These are phyloP conservation scores for Climacium dendroides DNA, from an alignment of 225 moss, liverwort and hornwort genomes.

Conservation along the genomic window DNA sequence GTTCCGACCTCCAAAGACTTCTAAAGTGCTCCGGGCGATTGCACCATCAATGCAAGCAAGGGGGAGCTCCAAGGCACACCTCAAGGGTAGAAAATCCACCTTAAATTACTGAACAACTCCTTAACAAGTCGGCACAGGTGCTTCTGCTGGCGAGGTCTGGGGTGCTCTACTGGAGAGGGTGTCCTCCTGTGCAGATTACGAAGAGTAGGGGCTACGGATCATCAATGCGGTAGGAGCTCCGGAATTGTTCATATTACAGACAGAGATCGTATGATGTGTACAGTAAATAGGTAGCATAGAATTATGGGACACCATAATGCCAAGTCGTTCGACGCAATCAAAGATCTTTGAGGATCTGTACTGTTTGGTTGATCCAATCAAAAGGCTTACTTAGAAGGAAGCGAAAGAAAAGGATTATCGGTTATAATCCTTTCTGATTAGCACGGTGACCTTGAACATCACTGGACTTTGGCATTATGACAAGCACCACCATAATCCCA, in stretches of 20 bases:
- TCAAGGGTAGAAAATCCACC: background rate
- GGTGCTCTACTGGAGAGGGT: background rate
- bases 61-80: background rate
- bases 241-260: constrained; percentile 22
- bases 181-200: background rate
- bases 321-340: background rate
- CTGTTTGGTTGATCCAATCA: background rate
- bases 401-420: background rate
- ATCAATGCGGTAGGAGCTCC: background rate
- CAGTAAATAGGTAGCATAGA: background rate
- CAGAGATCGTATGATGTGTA: constrained; percentile 20
- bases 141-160: background rate
- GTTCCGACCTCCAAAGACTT: background rate
- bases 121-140: background rate
- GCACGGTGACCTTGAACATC: background rate
- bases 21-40: background rate
- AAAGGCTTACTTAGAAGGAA: background rate
- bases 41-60: background rate
- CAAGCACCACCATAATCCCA: constrained; percentile 7
- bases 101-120: background rate
- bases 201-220: background rate
- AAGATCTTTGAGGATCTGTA: background rate
- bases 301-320: background rate
- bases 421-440: background rate
- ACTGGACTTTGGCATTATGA: background rate